Evolutionary conservation across 108 stramenopile genomes (phyloP).

Genomic region (Mediolabrus comicus): DNA sequence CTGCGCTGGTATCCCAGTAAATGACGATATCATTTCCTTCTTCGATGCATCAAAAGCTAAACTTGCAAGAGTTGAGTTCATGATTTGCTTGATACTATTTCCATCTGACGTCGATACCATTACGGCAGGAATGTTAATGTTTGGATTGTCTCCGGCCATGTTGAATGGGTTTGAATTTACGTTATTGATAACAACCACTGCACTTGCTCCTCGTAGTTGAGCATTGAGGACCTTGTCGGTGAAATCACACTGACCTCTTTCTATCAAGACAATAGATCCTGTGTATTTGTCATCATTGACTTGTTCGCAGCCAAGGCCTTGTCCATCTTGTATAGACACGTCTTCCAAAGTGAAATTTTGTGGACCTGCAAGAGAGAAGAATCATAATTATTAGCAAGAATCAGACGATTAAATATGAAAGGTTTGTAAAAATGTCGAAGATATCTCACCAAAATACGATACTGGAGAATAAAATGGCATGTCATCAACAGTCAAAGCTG

Average conservation of each 20-base stretch:
- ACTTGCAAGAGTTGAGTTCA: background rate
- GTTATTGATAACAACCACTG: background rate
- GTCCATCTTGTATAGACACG: background rate
- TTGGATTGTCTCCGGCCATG: background rate
- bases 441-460: background rate
- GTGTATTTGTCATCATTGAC: background rate
- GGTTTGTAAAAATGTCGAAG: background rate
- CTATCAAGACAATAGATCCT: background rate
- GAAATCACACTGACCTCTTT: background rate
- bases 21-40: background rate
- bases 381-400: background rate
- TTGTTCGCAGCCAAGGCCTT: background rate
- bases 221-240: background rate
- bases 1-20: background rate
- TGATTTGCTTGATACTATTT: background rate
- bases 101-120: background rate
- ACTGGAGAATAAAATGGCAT: background rate
- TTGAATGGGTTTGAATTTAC: background rate
- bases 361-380: background rate
- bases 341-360: background rate
- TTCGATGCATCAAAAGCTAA: background rate
- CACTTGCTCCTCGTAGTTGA: background rate
- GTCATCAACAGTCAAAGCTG: background rate
- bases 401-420: background rate
- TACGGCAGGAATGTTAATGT: background rate